Conservation (phyloP, 2,329 filamentous ascomycete species). For the Xylaria sp. region DNA sequence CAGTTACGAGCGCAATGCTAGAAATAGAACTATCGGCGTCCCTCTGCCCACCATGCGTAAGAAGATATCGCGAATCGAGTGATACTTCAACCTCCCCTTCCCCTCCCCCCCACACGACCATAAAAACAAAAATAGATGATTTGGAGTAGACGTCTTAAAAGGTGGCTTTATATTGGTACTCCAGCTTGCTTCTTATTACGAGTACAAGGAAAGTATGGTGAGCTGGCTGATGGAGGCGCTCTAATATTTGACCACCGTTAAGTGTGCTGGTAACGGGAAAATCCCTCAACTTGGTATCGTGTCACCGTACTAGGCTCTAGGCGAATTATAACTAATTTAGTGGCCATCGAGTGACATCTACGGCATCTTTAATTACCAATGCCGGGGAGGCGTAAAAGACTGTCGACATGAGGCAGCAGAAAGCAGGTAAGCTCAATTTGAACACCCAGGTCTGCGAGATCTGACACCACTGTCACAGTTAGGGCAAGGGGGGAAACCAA, state of each 20-base stretch:
- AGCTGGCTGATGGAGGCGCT: background rate
- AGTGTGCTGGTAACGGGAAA: slow-evolving; percentile 17
- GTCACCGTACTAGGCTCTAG: background rate
- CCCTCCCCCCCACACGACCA: slow-evolving; percentile 3
- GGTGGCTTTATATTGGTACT: background rate
- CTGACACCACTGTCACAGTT: background rate
- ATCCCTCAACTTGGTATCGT: slow-evolving; percentile 1
- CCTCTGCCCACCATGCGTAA: slow-evolving; percentile 6
- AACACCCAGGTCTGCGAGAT: slow-evolving; percentile 1
- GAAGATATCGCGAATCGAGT: slow-evolving; percentile 4
- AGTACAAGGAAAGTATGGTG: background rate
- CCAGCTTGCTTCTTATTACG: slow-evolving; percentile 11
- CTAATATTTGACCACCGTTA: slow-evolving; percentile 8
- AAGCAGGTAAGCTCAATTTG: slow-evolving; percentile 1
- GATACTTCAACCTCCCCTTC: background rate
- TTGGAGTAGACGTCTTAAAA: slow-evolving; percentile 6
- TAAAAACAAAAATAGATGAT: background rate
- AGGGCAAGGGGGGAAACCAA: slow-evolving; percentile 2
- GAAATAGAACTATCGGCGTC: slow-evolving; percentile 2
- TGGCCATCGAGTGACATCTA: slow-evolving; percentile 13
- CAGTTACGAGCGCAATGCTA: slow-evolving; percentile 14
- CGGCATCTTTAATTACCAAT: slow-evolving; percentile 1
- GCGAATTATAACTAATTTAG: slow-evolving; percentile 1
- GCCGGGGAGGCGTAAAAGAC: slow-evolving; percentile 7
- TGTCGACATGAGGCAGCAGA: slow-evolving; percentile 1